Conservation (phyloP, 2,329 filamentous ascomycete genomes). For the Meredithiella fracta region DNA sequence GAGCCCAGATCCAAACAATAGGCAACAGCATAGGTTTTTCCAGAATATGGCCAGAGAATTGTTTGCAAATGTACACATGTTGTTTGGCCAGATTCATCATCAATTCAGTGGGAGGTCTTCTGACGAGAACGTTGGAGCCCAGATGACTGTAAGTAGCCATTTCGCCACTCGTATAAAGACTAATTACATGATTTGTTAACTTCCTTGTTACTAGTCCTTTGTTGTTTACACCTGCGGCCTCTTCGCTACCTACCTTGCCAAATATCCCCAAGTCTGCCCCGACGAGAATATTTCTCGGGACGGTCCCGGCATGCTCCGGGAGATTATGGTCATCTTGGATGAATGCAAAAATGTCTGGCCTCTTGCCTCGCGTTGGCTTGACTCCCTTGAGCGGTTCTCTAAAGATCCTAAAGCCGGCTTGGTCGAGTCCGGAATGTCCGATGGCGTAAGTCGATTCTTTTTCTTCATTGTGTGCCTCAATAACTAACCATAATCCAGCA, state of each 20-base stretch:
- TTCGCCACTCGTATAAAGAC: background rate
- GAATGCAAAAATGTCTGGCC: slow-evolving; percentile 37
- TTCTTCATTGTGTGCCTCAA: background rate
- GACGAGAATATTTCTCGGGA: slow-evolving; percentile 25
- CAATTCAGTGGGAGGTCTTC: slow-evolving; percentile 31
- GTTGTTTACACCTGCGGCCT: slow-evolving; percentile 39
- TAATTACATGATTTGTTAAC: background rate
- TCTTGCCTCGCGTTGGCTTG: slow-evolving; percentile 33
- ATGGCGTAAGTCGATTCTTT: slow-evolving; percentile 24
- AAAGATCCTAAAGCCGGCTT: slow-evolving; percentile 3
- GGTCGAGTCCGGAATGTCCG: slow-evolving; percentile 33
- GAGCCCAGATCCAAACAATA: background rate
- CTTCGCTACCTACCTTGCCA: slow-evolving; percentile 34
- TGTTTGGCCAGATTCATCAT: slow-evolving; percentile 17
- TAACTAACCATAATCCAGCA: background rate
- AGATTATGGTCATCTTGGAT: slow-evolving; percentile 29
- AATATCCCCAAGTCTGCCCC: slow-evolving; percentile 32
- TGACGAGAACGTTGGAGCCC: slow-evolving; percentile 34
- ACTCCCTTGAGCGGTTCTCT: background rate
- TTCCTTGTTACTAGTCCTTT: slow-evolving; percentile 24
- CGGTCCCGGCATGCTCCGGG: slow-evolving; percentile 30
- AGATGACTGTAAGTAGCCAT: slow-evolving; percentile 29
- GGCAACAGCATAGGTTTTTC: slow-evolving; percentile 5
- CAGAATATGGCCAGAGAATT: slow-evolving; percentile 1
- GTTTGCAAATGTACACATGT: background rate